Evolutionary conservation across 2,329 filamentous ascomycete species (phyloP), one percentile per base, ranked within the genome.

Genomic region (Cladophialophora yegresii): DNA sequence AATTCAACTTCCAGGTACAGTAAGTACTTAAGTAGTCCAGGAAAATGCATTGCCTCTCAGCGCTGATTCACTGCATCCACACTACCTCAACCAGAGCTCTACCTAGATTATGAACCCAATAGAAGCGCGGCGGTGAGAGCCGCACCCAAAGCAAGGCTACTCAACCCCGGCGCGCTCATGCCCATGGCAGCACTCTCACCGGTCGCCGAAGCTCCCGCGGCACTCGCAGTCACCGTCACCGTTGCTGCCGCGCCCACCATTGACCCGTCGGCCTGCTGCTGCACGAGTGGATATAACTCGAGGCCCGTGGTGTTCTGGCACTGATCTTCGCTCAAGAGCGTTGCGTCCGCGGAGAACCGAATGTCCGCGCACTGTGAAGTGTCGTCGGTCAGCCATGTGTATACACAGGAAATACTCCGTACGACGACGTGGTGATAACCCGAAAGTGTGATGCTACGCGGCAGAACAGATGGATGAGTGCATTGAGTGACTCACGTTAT

Each of bases 401-500:
- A n/a, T n/a, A n/a, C n/a, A n/a, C n/a, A n/a, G n/a, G n/a, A n/a
- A n/a, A n/a, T n/a, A n/a, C n/a, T n/a, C n/a, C n/a, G 22, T 3
- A 50, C 3, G 20, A 22, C 30, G 36, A 54, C 26, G 30, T n/a
- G 3, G 16, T 43, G 47, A 49, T 28, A n/a, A n/a, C n/a, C n/a
- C n/a, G n/a, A n/a, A n/a, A n/a, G n/a, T n/a, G n/a, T n/a, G n/a
- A n/a, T n/a, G n/a, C n/a, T n/a, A n/a, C n/a, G n/a, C n/a, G n/a
- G n/a, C n/a, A n/a, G n/a, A n/a, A n/a, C n/a, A n/a, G n/a, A n/a
- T n/a, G n/a, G n/a, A n/a, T n/a, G n/a, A n/a, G n/a, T n/a, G n/a
- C n/a, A n/a, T n/a, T 40, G 16, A 16, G 13, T 16, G 30, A 71
- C 78, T 64, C 73, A 83, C 81, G 72, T 83, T 83, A 62, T 81